A percentile compares a stretch with the other conserved stretches of the same genome.
These are phyloP conservation scores for Lecanosticta acicola DNA, from an alignment of 2,329 filamentous ascomycete genomes.

Conservation along the genomic window DNA sequence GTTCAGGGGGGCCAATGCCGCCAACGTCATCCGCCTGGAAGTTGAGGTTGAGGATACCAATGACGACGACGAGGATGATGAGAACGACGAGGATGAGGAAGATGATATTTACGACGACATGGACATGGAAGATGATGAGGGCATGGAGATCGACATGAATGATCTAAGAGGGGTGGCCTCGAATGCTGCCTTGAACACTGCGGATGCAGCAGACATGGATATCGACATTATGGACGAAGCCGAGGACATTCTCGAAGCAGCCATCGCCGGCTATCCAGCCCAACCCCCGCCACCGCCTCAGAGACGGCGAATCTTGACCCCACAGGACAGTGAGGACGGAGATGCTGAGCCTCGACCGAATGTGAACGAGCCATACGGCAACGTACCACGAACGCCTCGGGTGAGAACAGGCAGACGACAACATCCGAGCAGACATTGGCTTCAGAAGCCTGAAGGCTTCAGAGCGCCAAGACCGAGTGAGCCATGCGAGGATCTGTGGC, in stretches of 20 bases:
- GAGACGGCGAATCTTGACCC: conserved; percentile 24
- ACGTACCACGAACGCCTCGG: conserved; percentile 76
- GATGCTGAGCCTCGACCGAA: conserved; percentile 40
- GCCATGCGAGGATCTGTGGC: conserved; percentile 77
- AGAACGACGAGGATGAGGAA: conserved; percentile 32
- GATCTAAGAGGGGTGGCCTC: conserved; percentile 35
- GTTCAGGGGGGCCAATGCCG: conserved; percentile 18
- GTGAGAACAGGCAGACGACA: conserved; percentile 44
- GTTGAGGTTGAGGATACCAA: conserved; percentile 39
- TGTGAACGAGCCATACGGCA: conserved; percentile 36
- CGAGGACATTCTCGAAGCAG: conserved; percentile 69
- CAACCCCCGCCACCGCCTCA: conserved; percentile 43
- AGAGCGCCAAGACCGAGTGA: conserved; percentile 44
- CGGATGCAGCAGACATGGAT: conserved; percentile 43
- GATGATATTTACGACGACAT: conserved; percentile 33
- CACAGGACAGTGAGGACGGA: conserved; percentile 32
- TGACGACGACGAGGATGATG: conserved; percentile 43
- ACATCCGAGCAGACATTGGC: conserved; percentile 76
- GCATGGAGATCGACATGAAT: conserved; percentile 41
- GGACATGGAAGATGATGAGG: conserved; percentile 25
- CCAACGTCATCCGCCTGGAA: conserved; percentile 26
- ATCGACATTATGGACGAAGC: conserved; percentile 42
- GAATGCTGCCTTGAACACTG: conserved; percentile 24
- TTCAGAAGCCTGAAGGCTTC: conserved; percentile 70
- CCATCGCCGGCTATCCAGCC: conserved; percentile 67